A percentile compares a stretch with the other conserved stretches of the same genome.
phyloP scores from a whole-genome alignment of 768 basidiomycete species.

The Ramaria rubella region DNA sequence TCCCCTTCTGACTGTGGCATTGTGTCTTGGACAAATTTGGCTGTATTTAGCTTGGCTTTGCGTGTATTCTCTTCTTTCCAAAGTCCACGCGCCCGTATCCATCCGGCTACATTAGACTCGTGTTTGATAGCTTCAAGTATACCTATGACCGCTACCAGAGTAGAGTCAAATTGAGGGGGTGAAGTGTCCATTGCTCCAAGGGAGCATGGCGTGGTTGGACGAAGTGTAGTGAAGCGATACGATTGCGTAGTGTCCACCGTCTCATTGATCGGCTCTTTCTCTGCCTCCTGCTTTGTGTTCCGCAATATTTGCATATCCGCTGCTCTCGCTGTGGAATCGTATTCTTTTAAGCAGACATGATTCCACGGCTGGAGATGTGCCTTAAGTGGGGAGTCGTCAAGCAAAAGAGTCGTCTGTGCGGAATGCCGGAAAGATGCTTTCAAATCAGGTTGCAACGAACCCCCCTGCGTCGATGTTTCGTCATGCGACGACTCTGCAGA shows the following conservation, averaged over 20 bases:
- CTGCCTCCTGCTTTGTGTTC: too few species aligned
- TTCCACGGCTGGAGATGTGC: conserved; percentile 72
- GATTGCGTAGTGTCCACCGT: neutral
- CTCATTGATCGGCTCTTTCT: neutral
- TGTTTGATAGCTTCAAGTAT: conserved; percentile 53
- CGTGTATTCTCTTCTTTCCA: too few species aligned
- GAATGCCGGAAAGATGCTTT: conserved; percentile 27
- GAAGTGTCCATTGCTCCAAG: too few species aligned
- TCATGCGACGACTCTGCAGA: neutral
- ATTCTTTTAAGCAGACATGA: conserved; percentile 72
- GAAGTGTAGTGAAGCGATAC: neutral
- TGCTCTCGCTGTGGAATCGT: conserved; percentile 39
- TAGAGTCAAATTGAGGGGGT: conserved; percentile 20
- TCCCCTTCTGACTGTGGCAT: too few species aligned
- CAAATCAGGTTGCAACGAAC: neutral
- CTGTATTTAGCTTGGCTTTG: too few species aligned
- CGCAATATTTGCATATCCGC: conserved; percentile 27
- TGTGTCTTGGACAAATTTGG: too few species aligned
- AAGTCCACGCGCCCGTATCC: conserved; percentile 56
- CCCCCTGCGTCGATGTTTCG: too few species aligned
- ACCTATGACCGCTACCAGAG: conserved; percentile 60
- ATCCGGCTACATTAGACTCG: conserved; percentile 60
- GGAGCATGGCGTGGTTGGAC: neutral
- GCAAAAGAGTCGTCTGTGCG: conserved; percentile 40
- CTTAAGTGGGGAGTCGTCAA: conserved; percentile 49